phyloP scores from a whole-genome alignment of 805 yeast species.

The Saturnispora sanitii region DNA sequence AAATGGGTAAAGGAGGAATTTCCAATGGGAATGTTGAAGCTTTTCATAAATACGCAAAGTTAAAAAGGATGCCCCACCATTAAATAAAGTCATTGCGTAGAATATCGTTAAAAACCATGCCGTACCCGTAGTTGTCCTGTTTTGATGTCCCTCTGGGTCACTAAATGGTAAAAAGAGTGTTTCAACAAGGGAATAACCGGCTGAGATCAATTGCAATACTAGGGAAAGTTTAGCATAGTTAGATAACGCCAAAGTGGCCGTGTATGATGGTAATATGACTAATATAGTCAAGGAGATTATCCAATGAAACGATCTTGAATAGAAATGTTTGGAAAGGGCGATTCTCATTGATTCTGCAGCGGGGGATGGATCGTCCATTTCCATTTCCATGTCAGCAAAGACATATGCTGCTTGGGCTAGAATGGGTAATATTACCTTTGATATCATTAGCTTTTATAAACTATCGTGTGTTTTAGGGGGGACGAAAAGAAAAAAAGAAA shows the following conservation, averaged over 20 bases:
- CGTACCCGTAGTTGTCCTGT: constrained; percentile 56
- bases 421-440: not conserved
- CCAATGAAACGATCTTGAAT: constrained; percentile 59
- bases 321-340: constrained; percentile 14
- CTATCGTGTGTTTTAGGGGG: too few species aligned
- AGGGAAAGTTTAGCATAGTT: constrained; percentile 36
- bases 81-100: constrained; percentile 37
- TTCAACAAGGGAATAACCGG: constrained; percentile 46
- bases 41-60: constrained; percentile 15
- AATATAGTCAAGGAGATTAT: constrained; percentile 36
- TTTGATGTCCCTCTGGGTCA: constrained; percentile 57
- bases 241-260: constrained; percentile 48
- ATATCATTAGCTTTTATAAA: too few species aligned
- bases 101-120: constrained; percentile 50
- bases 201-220: constrained; percentile 36
- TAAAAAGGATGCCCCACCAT: constrained; percentile 42
- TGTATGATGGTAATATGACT: constrained; percentile 46
- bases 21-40: constrained; percentile 28
- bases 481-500: too few species aligned
- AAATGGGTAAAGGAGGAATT: constrained; percentile 30
- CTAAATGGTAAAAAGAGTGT: constrained; percentile 50
- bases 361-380: constrained; percentile 16
- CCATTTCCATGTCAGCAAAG: constrained; percentile 16
- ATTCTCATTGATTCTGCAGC: constrained; percentile 12
- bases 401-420: not conserved